These are phyloP conservation scores for Periconia sp. DNA, from an alignment of 2,329 filamentous ascomycete genomes.

Conservation along the genomic window DNA sequence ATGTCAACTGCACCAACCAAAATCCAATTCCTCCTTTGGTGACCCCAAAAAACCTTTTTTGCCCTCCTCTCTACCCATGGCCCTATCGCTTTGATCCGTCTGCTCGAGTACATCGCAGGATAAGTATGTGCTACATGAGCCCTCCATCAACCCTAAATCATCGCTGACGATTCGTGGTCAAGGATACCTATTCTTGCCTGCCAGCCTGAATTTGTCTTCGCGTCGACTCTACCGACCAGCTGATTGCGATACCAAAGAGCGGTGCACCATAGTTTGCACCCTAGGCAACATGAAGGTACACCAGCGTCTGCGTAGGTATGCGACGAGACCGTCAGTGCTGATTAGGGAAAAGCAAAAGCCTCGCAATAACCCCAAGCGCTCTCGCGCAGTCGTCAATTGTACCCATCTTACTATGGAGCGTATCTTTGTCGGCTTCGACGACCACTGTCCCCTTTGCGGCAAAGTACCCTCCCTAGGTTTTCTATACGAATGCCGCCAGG, in stretches of 20 bases:
- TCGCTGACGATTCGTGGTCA: no score
- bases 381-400: constrained; percentile 49
- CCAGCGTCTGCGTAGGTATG: not conserved
- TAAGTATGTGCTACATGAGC: no score
- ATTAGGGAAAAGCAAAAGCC: not conserved
- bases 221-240: no score
- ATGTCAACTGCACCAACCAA: not conserved
- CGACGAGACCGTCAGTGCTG: not conserved
- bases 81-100: not conserved
- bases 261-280: no score
- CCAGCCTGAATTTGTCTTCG: no score
- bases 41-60: not conserved
- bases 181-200: no score
- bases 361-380: constrained; percentile 10
- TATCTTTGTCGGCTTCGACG: constrained; percentile 53
- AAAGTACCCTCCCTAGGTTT: constrained; percentile 63
- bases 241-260: no score
- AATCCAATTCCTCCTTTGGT: not conserved
- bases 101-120: no score
- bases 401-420: constrained; percentile 71
- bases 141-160: no score
- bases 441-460: constrained; percentile 62
- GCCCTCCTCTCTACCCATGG: not conserved
- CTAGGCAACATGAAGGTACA: not conserved
- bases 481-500: constrained; percentile 73